These are phyloP conservation scores for Yamadazyma siamensis DNA, from an alignment of 1,139 yeast genomes.

Conservation along the genomic window DNA sequence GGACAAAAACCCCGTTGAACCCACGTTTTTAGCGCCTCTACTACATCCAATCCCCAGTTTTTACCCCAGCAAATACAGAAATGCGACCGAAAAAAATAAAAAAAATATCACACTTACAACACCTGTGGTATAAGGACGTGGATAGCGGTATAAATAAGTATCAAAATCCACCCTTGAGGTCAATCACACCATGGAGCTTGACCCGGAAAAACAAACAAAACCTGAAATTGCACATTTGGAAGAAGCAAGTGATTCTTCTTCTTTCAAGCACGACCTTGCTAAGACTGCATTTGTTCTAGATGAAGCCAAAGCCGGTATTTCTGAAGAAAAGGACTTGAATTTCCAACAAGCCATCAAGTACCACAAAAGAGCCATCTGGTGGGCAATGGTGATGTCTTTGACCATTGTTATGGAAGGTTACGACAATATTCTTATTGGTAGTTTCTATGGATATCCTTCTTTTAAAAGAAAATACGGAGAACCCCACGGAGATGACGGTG, in stretches of 20 bases:
- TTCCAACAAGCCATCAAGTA: conserved; percentile 16
- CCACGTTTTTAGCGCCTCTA: no score
- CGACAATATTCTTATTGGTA: conserved; percentile 20
- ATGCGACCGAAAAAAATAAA: no score
- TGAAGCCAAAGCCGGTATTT: conserved; percentile 19
- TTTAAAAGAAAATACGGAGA: conserved; percentile 20
- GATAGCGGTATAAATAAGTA: no score
- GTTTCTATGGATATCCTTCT: conserved; percentile 23
- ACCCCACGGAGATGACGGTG: conserved; percentile 14
- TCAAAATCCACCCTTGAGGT: no score
- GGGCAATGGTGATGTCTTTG: conserved; percentile 22
- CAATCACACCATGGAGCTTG: no score
- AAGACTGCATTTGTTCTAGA: conserved; percentile 13
- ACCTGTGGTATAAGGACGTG: no score
- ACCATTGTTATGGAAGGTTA: conserved; percentile 23
- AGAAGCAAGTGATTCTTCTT: conserved; percentile 14
- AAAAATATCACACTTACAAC: no score
- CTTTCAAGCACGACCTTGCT: conserved; percentile 13
- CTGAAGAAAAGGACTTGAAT: conserved; percentile 18
- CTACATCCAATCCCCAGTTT: no score
- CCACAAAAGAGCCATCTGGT: conserved; percentile 19
- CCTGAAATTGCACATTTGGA: conserved; percentile 14
- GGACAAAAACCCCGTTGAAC: no score
- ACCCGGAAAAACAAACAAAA: no score
- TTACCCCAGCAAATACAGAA: no score